A percentile compares a stretch with the other conserved stretches of the same genome.
phyloP scores from a whole-genome alignment of 2,329 filamentous ascomycete species.

The Nothophaeocryptopus gaeumannii region DNA sequence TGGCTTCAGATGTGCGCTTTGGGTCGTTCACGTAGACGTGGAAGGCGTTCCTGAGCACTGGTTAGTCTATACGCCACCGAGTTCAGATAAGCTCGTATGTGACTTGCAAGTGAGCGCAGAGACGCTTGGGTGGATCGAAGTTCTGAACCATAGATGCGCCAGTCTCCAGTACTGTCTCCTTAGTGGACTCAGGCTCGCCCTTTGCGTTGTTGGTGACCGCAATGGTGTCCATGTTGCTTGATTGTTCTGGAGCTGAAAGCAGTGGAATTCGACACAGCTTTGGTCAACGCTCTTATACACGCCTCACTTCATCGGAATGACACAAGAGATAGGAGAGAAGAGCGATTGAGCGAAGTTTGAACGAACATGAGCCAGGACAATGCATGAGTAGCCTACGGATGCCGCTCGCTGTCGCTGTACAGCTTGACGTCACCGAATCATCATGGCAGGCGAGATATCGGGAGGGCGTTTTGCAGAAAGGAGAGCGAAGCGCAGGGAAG shows the following conservation, averaged over 20 bases:
- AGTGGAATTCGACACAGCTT: background rate
- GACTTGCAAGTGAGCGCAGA: conserved; percentile 68
- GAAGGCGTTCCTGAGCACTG: conserved; percentile 62
- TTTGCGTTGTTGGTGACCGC: conserved; percentile 43
- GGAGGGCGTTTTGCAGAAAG: too few relatives aligned
- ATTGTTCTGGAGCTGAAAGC: too few relatives aligned
- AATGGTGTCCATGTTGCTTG: conserved; percentile 29
- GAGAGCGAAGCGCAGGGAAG: too few relatives aligned
- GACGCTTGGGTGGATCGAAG: conserved; percentile 67
- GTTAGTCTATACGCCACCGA: background rate
- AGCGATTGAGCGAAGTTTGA: too few relatives aligned
- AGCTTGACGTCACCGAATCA: too few relatives aligned
- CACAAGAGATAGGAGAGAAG: too few relatives aligned
- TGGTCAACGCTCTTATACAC: background rate
- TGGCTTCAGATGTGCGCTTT: conserved; percentile 66
- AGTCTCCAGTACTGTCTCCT: conserved; percentile 60
- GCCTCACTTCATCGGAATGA: too few relatives aligned
- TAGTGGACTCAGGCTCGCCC: conserved; percentile 52
- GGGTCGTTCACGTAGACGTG: conserved; percentile 77
- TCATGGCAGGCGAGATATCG: too few relatives aligned
- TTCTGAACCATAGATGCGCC: conserved; percentile 61
- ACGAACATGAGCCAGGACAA: too few relatives aligned
- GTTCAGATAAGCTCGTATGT: too few relatives aligned
- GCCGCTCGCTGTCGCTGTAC: too few relatives aligned
- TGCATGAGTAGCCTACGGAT: too few relatives aligned